Evolutionary conservation across 1,284 basidiomycete genomes (phyloP).

Genomic region (Puccinia triticina): DNA sequence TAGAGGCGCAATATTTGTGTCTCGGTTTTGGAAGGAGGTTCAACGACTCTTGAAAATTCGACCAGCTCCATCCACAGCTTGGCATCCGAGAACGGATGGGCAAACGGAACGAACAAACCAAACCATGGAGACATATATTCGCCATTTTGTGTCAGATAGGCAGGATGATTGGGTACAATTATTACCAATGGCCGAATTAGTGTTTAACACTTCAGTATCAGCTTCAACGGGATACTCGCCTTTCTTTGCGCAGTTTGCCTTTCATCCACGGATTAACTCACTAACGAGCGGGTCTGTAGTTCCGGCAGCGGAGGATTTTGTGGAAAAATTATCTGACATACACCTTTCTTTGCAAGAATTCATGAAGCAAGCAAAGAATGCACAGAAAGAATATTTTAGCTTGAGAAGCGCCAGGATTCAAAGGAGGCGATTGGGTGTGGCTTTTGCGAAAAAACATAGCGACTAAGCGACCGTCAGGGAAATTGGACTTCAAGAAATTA

Average conservation of each 20-base stretch:
- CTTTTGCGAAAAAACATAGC: neutral
- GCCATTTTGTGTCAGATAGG: slow-evolving; percentile 52
- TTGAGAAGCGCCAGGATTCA: neutral
- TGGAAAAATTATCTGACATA: neutral
- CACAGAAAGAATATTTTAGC: neutral
- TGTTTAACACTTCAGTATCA: slow-evolving; percentile 59
- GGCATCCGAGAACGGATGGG: slow-evolving; percentile 20
- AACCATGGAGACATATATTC: slow-evolving; percentile 54
- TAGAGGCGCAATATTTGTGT: slow-evolving; percentile 12
- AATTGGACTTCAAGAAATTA: neutral
- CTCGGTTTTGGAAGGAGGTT: slow-evolving; percentile 8
- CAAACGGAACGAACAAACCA: slow-evolving; percentile 29
- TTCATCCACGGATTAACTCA: slow-evolving; percentile 57
- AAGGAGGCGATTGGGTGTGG: neutral
- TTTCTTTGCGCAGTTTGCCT: slow-evolving; percentile 62
- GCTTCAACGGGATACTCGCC: slow-evolving; percentile 60
- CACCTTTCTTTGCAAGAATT: neutral
- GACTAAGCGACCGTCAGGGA: neutral
- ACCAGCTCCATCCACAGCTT: slow-evolving; percentile 13
- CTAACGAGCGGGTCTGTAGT: neutral
- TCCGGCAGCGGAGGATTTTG: neutral
- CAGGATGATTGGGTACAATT: slow-evolving; percentile 50
- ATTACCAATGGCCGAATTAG: slow-evolving; percentile 58
- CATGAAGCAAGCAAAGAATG: neutral
- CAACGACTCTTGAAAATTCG: neutral